A percentile compares a stretch with the other conserved stretches of the same genome.
phyloP scores from a whole-genome alignment of 1,284 basidiomycete genomes.

The Ustilago curta region DNA sequence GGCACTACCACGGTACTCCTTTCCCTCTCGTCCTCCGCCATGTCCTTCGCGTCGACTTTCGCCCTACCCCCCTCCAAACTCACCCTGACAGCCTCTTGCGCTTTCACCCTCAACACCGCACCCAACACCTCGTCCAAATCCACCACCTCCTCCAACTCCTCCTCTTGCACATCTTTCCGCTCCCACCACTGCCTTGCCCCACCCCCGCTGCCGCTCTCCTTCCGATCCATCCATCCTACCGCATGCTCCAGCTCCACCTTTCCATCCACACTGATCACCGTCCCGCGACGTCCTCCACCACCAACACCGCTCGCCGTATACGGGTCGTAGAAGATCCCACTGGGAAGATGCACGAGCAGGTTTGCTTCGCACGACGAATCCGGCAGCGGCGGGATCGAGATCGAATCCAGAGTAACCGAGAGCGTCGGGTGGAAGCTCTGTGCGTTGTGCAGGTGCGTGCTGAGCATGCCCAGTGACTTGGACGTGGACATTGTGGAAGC shows the following conservation, averaged over 20 bases:
- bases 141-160: background rate
- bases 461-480: slow-evolving; percentile 1
- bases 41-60: background rate
- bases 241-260: slow-evolving; percentile 24
- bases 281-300: background rate
- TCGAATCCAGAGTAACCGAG: slow-evolving; percentile 2
- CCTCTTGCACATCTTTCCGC: background rate
- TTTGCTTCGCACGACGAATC: slow-evolving; percentile 5
- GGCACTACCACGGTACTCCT: slow-evolving; percentile 3
- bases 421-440: slow-evolving; percentile 27
- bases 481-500: background rate
- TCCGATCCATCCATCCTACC: slow-evolving; percentile 15
- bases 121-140: slow-evolving; percentile 10
- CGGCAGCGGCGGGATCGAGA: background rate
- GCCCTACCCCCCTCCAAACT: background rate
- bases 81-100: background rate
- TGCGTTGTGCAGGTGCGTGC: slow-evolving; percentile 2
- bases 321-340: slow-evolving; percentile 40
- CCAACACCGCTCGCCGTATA: slow-evolving; percentile 18
- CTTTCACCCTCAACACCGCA: slow-evolving; percentile 1
- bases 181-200: slow-evolving; percentile 14
- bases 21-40: background rate
- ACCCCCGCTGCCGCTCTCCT: background rate
- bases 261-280: background rate
- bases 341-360: slow-evolving; percentile 30